phyloP scores from a whole-genome alignment of 495 filamentous ascomycete genomes.

The Hamigera avellanea region DNA sequence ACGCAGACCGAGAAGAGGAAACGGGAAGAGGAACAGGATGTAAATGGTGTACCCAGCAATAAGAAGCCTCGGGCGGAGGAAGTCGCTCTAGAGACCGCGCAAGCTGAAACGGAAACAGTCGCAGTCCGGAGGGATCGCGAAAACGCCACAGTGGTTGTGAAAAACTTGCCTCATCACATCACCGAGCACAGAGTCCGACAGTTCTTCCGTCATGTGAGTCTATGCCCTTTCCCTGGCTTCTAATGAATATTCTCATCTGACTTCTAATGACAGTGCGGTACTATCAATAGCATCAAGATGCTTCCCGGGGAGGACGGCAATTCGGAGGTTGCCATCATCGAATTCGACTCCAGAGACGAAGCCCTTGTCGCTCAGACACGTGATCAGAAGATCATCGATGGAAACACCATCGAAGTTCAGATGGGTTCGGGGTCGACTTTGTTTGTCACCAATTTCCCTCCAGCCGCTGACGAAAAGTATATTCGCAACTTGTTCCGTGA shows the following conservation, averaged over 20 bases:
- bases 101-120: conserved; percentile 19
- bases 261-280: too few species aligned
- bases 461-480: conserved; percentile 69
- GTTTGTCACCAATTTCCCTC: conserved; percentile 85
- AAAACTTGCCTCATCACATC: conserved; percentile 55
- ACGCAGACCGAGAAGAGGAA: conserved; percentile 50
- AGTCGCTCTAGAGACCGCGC: conserved; percentile 14
- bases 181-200: conserved; percentile 65
- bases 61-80: conserved; percentile 51
- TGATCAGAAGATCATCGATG: conserved; percentile 63
- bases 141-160: conserved; percentile 72
- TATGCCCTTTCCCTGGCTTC: neutral
- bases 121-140: conserved; percentile 72
- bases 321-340: conserved; percentile 64
- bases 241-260: neutral
- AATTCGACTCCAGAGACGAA: conserved; percentile 73
- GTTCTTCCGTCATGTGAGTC: conserved; percentile 71
- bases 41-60: conserved; percentile 26
- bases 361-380: conserved; percentile 68
- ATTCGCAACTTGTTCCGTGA: conserved; percentile 64
- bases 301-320: conserved; percentile 41
- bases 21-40: conserved; percentile 44
- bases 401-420: conserved; percentile 56
- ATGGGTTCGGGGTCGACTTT: conserved; percentile 66
- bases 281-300: conserved; percentile 63